A percentile compares a stretch with the other conserved stretches of the same genome.
phyloP scores from a whole-genome alignment of 1,139 yeast species.

The Suhomyces choctaworum region DNA sequence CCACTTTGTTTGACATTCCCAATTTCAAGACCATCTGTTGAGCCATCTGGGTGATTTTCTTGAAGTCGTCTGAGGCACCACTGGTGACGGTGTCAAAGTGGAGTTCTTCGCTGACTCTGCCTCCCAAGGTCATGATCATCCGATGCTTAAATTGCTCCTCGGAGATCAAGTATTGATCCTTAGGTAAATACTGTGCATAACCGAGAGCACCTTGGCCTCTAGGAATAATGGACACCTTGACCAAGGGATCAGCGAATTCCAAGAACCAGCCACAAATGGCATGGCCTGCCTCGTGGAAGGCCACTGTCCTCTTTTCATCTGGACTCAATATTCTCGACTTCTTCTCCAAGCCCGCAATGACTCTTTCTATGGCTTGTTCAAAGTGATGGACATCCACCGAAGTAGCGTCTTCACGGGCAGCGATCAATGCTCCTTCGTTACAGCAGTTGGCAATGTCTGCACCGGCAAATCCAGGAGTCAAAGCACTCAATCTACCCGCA shows the following conservation, averaged over 20 bases:
- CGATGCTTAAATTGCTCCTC: slow-evolving; percentile 80
- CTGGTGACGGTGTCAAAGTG: slow-evolving; percentile 88
- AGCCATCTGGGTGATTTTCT: slow-evolving; percentile 92
- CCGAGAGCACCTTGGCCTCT: slow-evolving; percentile 97
- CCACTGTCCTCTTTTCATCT: slow-evolving; percentile 86
- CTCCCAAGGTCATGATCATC: slow-evolving; percentile 97
- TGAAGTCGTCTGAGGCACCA: slow-evolving; percentile 95
- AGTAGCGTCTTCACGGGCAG: slow-evolving; percentile 80
- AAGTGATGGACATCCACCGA: slow-evolving; percentile 74
- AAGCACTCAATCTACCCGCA: slow-evolving; percentile 86
- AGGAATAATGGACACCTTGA: slow-evolving; percentile 94
- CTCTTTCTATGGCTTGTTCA: slow-evolving; percentile 95
- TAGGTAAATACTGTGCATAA: slow-evolving; percentile 96
- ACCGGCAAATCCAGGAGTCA: slow-evolving; percentile 97
- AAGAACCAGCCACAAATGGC: slow-evolving; percentile 98
- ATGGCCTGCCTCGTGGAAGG: slow-evolving; percentile 98
- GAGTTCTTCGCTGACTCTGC: slow-evolving; percentile 92
- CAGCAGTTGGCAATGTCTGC: slow-evolving; percentile 98
- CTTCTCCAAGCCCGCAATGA: slow-evolving; percentile 93
- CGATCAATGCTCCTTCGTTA: slow-evolving; percentile 95
- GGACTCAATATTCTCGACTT: slow-evolving; percentile 79
- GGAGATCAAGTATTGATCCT: slow-evolving; percentile 82
- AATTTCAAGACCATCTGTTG: slow-evolving; percentile 86
- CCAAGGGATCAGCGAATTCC: slow-evolving; percentile 84
- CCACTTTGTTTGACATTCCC: slow-evolving; percentile 88